Evolutionary conservation across 1,284 basidiomycete species (phyloP), one percentile per base, ranked within the genome.

Genomic region (Athelia psychrophila): DNA sequence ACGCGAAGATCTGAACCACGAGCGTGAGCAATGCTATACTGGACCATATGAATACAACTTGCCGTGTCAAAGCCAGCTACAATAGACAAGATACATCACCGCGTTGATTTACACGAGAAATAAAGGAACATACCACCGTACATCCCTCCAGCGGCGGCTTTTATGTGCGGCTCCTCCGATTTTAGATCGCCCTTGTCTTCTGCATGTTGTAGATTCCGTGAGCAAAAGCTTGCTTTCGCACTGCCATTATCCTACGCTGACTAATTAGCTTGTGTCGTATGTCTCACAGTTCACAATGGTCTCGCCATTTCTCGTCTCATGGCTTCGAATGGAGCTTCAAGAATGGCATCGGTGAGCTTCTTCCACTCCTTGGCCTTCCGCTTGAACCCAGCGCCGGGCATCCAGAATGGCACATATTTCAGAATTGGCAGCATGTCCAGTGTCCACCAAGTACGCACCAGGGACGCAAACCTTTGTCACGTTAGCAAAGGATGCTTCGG

Each of bases 341-440:
- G 10, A 8, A 46, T 24, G 25, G 9, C 10, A 27, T 46, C 20
- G 15, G 24, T 20, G 12, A 27, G 16, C 22, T 24, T 46, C 16
- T 27, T 23, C 65, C 68, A 74, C 52, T 62, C 60, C 24, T 58
- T 54, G 1, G 67, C 68, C 50, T 64, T 64, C 19, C 56, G 56
- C 53, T 68, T 62, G 51, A 69, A 72, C 1, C 64, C 60, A 9
- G 70, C 69, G 15, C 71, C 69, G 9, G 71, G 71, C 6, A 72
- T 40, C 71, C 70, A 73, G 20, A 57, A 60, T 3, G 72, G 71
- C 13, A 74, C 58, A 50, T 73, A 24, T 23, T 12, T 23, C 16
- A n/a, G 33, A 10, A 48, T 18, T 12, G 33, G 54, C 3, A 55
- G 5, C 3, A 24, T 13, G 18, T 60, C 57, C 23, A 12, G 24